Conservation (phyloP, 345 rosid species). For the Tarenaya hassleriana region DNA sequence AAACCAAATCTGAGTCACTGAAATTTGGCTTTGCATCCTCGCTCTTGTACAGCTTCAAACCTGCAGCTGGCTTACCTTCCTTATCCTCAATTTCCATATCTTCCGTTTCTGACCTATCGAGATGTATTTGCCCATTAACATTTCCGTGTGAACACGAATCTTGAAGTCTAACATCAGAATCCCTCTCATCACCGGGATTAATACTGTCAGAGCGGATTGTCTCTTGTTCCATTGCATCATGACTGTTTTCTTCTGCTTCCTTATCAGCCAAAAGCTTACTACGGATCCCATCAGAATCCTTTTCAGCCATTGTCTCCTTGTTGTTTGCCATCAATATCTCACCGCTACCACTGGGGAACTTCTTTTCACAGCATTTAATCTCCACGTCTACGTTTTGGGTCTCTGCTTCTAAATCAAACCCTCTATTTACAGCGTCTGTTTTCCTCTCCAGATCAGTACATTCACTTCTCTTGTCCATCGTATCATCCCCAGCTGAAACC, state of each 20-base stretch:
- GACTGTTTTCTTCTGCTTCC: not conserved
- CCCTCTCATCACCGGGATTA: constrained; percentile 11
- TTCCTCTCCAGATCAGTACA: constrained; percentile 11
- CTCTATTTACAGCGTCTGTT: constrained; percentile 18
- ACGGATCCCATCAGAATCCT: constrained; percentile 13
- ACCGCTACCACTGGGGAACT: constrained; percentile 14
- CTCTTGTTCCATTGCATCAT: not conserved
- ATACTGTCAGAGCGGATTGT: constrained; percentile 12
- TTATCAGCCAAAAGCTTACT: constrained; percentile 6
- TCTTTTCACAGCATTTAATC: constrained; percentile 13
- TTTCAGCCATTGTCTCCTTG: not conserved
- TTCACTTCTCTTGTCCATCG: constrained; percentile 6
- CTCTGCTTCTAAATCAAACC: constrained; percentile 19
- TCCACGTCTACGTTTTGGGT: constrained; percentile 11
- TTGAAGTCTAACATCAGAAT: constrained; percentile 9
- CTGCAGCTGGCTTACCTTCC: constrained; percentile 2
- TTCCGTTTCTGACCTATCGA: constrained; percentile 18
- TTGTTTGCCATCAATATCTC: constrained; percentile 7
- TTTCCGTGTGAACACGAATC: not conserved
- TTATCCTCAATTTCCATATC: constrained; percentile 22
- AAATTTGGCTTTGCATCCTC: constrained; percentile 18
- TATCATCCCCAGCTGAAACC: constrained; percentile 17
- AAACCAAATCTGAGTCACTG: constrained; percentile 55
- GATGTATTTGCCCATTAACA: constrained; percentile 9
- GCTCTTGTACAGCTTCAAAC: constrained; percentile 20